Evolutionary conservation across 352 stramenopile genomes (phyloP).

Genomic region (Phytopythium helicoides): DNA sequence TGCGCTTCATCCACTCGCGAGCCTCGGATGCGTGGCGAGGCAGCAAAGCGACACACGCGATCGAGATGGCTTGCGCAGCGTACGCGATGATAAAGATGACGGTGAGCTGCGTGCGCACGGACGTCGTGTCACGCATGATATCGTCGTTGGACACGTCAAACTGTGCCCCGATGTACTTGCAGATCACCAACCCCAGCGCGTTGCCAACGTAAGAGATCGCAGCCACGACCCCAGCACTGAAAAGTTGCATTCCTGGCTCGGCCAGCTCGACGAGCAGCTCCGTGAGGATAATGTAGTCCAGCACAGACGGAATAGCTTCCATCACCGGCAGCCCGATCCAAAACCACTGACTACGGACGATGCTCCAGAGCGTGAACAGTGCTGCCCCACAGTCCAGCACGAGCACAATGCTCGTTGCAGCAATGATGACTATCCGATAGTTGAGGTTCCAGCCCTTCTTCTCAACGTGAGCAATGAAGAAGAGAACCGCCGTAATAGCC

Average conservation of each 20-base stretch:
- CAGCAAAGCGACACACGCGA: conserved; percentile 45
- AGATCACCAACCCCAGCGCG: conserved; percentile 41
- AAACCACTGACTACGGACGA: conserved; percentile 66
- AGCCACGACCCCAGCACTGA: conserved; percentile 40
- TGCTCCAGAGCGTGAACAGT: conserved; percentile 56
- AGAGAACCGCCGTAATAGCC: conserved; percentile 25
- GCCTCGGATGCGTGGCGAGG: conserved; percentile 32
- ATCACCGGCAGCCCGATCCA: conserved; percentile 62
- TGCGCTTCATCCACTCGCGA: conserved; percentile 21
- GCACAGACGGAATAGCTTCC: conserved; percentile 42
- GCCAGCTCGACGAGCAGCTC: conserved; percentile 48
- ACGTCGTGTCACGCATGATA: conserved; percentile 42
- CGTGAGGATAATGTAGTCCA: conserved; percentile 57
- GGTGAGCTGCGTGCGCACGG: conserved; percentile 42
- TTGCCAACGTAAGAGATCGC: conserved; percentile 43
- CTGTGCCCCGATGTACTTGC: conserved; percentile 57
- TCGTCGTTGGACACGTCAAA: conserved; percentile 50
- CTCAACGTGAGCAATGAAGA: conserved; percentile 21
- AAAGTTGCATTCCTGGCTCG: conserved; percentile 26
- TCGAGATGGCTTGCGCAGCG: conserved; percentile 37
- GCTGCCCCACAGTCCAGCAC: conserved; percentile 37
- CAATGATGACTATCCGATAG: conserved; percentile 36
- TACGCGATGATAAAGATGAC: conserved; percentile 56
- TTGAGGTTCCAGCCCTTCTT: conserved; percentile 44
- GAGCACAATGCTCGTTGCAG: conserved; percentile 25